Evolutionary conservation across 2,329 filamentous ascomycete genomes (phyloP), one percentile per base, ranked within the genome.

Genomic region (Harringtonia aguacate): DNA sequence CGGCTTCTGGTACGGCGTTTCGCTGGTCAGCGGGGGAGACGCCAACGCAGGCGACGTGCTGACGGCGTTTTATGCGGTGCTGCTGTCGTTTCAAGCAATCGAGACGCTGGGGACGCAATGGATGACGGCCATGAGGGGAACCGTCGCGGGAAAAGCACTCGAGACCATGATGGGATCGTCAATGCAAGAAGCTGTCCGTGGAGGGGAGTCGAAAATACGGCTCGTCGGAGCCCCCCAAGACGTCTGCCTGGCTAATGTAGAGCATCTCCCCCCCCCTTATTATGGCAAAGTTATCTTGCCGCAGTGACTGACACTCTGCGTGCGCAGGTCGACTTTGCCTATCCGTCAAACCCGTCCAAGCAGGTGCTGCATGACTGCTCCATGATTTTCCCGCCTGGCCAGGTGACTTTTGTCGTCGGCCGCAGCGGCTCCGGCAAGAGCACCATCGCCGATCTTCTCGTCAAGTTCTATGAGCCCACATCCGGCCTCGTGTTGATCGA

Each of bases 381-480:
- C 0, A 72, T 95, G 48, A 74, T 70, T 50, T 90, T 97, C 46
- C 75, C 79, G 0, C 70, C 81, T 0, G 81, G 84, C 0, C 70
- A 84, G 48, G 78, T 82, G 4, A 86, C 80, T 0, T 95, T 92
- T 55, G 69, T 97, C 3, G 77, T 95, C 40, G 92, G 90, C 0
- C 75, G 73, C 54, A 95, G 87, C 55, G 92, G 92, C 1, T 95
- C 86, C 2, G 90, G 90, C 0, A 97, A 97, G 60, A 95, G 87
- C 53, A 97, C 90, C 0, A 57, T 97, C 2, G 81, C 83, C 1
- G 87, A 86, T 56, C 69, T 97, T 1, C 69, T 97, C 1, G 70
- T 88, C 41, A 77, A 81, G 13, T 84, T 94, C 53, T 95, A 95
- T 56, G 67, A 75, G 8, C 77, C 85, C 0, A 60, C 64, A 0